phyloP scores from a whole-genome alignment of 2,329 filamentous ascomycete species.

The Fusarium verrucosum region DNA sequence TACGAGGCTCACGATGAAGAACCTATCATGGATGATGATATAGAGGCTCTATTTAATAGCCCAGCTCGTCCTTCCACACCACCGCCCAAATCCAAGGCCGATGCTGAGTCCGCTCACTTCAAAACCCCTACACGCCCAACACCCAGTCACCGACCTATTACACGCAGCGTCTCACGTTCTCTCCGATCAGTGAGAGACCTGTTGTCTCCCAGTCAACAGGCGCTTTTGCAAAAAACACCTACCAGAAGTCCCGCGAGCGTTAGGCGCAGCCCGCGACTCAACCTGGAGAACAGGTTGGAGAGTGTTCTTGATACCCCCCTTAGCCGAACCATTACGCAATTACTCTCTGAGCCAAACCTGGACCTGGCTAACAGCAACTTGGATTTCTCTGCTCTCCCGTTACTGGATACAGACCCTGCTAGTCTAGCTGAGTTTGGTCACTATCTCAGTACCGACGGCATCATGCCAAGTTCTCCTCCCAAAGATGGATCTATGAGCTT shows the following conservation, averaged over 20 bases:
- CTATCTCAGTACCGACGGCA: conserved; percentile 58
- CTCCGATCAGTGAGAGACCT: conserved; percentile 58
- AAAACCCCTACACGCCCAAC: conserved; percentile 72
- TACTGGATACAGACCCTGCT: conserved; percentile 51
- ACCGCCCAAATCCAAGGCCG: conserved; percentile 56
- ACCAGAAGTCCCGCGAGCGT: conserved; percentile 52
- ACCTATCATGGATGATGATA: conserved; percentile 57
- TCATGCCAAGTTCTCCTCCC: conserved; percentile 61
- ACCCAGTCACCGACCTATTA: conserved; percentile 68
- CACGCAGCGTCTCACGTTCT: conserved; percentile 67
- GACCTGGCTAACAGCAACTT: conserved; percentile 54
- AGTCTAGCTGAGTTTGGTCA: conserved; percentile 58
- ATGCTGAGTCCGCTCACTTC: conserved; percentile 56
- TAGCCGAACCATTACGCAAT: conserved; percentile 69
- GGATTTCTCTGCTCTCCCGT: conserved; percentile 54
- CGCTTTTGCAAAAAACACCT: conserved; percentile 60
- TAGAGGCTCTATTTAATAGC: conserved; percentile 74
- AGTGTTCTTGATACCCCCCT: conserved; percentile 64
- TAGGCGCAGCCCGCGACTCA: conserved; percentile 56
- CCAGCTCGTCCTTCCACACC: conserved; percentile 61
- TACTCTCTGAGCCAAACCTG: conserved; percentile 67
- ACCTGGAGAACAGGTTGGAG: conserved; percentile 52
- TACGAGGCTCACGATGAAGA: conserved; percentile 53
- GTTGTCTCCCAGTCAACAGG: conserved; percentile 56
- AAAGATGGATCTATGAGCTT: conserved; percentile 42